phyloP scores from a whole-genome alignment of 2,329 filamentous ascomycete species.

The Penicillium sp. region DNA sequence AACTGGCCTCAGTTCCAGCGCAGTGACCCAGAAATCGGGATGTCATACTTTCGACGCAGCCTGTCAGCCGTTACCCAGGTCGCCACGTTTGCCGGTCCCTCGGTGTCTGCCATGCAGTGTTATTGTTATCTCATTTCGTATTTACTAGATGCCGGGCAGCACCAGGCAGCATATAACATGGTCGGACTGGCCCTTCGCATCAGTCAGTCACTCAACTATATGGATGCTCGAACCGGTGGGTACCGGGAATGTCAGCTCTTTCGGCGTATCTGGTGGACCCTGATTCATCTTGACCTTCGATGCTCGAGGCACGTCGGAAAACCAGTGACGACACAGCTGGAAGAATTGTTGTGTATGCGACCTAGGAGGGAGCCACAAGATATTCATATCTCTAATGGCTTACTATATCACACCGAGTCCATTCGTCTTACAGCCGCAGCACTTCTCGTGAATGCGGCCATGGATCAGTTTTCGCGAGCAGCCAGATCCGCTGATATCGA shows the following conservation, averaged over 20 bases:
- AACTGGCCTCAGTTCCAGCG: constrained; percentile 16
- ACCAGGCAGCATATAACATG: constrained; percentile 28
- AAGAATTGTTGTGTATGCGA: not conserved
- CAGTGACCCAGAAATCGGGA: constrained; percentile 1
- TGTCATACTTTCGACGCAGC: constrained; percentile 26
- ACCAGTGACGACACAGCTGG: constrained; percentile 12
- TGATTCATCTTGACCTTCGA: constrained; percentile 25
- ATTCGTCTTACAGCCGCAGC: constrained; percentile 10
- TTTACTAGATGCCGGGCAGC: constrained; percentile 23
- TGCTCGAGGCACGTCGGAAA: constrained; percentile 24
- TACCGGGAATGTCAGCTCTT: constrained; percentile 7
- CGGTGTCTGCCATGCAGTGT: constrained; percentile 21
- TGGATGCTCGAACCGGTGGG: constrained; percentile 6
- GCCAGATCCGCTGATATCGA: not conserved
- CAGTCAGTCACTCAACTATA: constrained; percentile 21
- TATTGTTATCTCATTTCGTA: constrained; percentile 26
- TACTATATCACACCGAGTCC: constrained; percentile 9
- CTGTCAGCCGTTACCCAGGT: constrained; percentile 18
- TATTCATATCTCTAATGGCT: not conserved
- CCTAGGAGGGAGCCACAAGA: constrained; percentile 1
- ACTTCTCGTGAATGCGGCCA: not conserved
- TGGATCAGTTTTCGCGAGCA: not conserved
- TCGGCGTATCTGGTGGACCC: constrained; percentile 22
- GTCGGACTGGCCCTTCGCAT: constrained; percentile 26
- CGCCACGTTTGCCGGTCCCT: constrained; percentile 17